Conservation (phyloP, 2,329 filamentous ascomycete genomes). For the Talaromyces albobiverticillius region DNA sequence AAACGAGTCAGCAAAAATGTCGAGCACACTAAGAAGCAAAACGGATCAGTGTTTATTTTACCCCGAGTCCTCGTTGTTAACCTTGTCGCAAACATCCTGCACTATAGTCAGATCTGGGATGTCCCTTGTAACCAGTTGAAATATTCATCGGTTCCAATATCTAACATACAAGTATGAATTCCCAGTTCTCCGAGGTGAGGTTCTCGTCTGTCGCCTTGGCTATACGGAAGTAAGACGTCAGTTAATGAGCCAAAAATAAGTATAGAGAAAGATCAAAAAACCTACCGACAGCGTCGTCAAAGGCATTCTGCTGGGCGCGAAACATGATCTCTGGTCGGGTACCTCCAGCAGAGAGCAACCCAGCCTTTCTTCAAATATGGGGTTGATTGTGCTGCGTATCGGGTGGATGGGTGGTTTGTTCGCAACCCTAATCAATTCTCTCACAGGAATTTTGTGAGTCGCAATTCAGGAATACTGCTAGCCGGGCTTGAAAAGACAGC, state of each 20-base stretch:
- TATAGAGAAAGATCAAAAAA: slow-evolving; percentile 14
- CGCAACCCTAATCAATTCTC: no score
- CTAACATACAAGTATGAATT: slow-evolving; percentile 60
- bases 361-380: background rate
- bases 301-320: slow-evolving; percentile 63
- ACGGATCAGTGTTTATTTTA: slow-evolving; percentile 22
- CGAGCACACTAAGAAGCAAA: background rate
- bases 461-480: no score
- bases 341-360: slow-evolving; percentile 9
- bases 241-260: background rate
- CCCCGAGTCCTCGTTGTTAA: slow-evolving; percentile 50
- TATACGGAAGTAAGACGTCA: slow-evolving; percentile 28
- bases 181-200: slow-evolving; percentile 81
- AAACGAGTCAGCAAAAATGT: background rate
- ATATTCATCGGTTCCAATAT: background rate
- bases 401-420: no score
- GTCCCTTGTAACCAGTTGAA: background rate
- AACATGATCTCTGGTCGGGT: slow-evolving; percentile 46
- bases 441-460: no score
- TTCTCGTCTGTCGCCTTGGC: slow-evolving; percentile 95
- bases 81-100: slow-evolving; percentile 61
- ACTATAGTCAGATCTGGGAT: slow-evolving; percentile 1
- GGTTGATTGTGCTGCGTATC: background rate
- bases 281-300: slow-evolving; percentile 68
- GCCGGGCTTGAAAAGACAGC: no score